phyloP scores from a whole-genome alignment of 2,329 filamentous ascomycete species.

The Alternaria atra region DNA sequence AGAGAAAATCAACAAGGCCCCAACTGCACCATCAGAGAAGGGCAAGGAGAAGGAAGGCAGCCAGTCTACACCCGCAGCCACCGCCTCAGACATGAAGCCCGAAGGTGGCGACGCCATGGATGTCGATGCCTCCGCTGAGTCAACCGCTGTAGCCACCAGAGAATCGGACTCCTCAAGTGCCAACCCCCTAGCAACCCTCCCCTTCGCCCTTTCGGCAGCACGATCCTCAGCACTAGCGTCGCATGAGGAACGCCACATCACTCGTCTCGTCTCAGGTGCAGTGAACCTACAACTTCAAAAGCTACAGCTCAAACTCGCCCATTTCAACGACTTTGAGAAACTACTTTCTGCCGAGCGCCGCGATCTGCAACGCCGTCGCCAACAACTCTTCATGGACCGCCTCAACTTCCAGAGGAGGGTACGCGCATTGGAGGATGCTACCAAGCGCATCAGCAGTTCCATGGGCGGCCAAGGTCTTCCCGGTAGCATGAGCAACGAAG shows the following conservation, averaged over 20 bases:
- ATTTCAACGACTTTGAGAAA: slow-evolving; percentile 95
- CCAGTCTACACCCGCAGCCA: slow-evolving; percentile 56
- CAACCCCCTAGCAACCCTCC: slow-evolving; percentile 73
- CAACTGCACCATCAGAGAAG: slow-evolving; percentile 55
- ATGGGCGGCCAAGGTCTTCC: slow-evolving; percentile 45
- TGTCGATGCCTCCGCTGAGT: slow-evolving; percentile 61
- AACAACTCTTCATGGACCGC: slow-evolving; percentile 92
- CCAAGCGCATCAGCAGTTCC: slow-evolving; percentile 60
- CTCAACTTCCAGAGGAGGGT: slow-evolving; percentile 89
- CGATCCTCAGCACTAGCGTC: slow-evolving; percentile 89
- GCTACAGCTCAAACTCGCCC: slow-evolving; percentile 92
- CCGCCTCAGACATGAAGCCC: slow-evolving; percentile 60
- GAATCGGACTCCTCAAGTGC: slow-evolving; percentile 19
- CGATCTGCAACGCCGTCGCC: slow-evolving; percentile 88
- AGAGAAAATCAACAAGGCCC: slow-evolving; percentile 75
- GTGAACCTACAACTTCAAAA: slow-evolving; percentile 96
- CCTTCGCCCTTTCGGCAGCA: slow-evolving; percentile 84
- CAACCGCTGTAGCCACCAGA: slow-evolving; percentile 49
- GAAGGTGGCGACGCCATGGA: slow-evolving; percentile 68
- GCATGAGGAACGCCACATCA: slow-evolving; percentile 97
- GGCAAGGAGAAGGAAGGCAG: slow-evolving; percentile 69
- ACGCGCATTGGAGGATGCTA: slow-evolving; percentile 78
- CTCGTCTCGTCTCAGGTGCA: slow-evolving; percentile 86
- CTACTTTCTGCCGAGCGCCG: slow-evolving; percentile 90
- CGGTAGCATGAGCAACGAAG: slow-evolving; percentile 43